phyloP scores from a whole-genome alignment of 495 filamentous ascomycete species.

The Physcia stellaris region DNA sequence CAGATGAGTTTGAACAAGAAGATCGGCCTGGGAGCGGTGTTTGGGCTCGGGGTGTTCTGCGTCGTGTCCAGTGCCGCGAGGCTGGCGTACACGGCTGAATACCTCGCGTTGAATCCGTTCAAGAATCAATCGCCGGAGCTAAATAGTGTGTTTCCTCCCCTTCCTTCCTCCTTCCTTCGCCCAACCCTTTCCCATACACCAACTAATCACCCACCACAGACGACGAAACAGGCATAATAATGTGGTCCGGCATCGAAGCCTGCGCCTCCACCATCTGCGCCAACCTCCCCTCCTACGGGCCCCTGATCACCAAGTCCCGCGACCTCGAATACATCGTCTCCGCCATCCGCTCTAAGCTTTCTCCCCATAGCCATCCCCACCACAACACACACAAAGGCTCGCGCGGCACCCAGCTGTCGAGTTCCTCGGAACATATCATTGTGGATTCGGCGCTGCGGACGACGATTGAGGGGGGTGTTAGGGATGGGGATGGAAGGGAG shows the following conservation, averaged over 20 bases:
- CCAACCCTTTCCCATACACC: neutral
- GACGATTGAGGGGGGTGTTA: no score
- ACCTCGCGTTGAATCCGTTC: neutral
- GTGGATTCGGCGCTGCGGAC: no score
- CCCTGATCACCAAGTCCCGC: no score
- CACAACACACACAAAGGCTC: no score
- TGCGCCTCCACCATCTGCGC: slow-evolving; percentile 10
- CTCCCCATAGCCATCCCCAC: no score
- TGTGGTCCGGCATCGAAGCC: slow-evolving; percentile 13
- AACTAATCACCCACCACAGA: neutral
- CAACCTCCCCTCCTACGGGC: slow-evolving; percentile 7
- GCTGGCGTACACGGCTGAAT: slow-evolving; percentile 7
- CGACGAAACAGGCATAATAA: slow-evolving; percentile 6
- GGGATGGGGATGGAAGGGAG: no score
- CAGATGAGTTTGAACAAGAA: slow-evolving; percentile 6
- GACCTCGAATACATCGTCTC: no score
- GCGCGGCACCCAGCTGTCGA: no score
- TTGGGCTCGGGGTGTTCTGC: slow-evolving; percentile 11
- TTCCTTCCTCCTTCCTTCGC: neutral
- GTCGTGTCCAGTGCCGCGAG: slow-evolving; percentile 6
- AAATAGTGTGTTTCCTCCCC: neutral
- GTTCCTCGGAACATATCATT: no score
- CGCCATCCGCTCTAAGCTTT: no score
- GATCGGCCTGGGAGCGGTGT: slow-evolving; percentile 4
- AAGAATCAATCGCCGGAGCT: neutral